Base-by-base conservation (phyloP, 2,329 filamentous ascomycete species). In the Botrytis porri region DNA sequence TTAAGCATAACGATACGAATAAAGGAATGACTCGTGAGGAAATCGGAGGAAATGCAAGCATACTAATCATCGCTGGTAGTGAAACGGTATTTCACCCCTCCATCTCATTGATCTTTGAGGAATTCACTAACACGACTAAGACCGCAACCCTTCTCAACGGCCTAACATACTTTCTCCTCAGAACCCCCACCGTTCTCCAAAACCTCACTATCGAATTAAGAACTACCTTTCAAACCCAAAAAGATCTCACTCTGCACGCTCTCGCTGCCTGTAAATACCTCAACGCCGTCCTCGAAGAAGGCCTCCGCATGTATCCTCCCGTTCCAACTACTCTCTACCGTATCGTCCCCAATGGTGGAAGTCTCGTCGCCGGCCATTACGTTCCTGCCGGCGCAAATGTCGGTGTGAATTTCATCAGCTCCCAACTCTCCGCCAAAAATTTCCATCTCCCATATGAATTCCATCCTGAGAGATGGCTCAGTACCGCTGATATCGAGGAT, bases 151-250 rank as follows among this genome's bases (percentile, higher is more conserved):
- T 79, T 10, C 67, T 81, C 12, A 75, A 75, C 20, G 79, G 78
- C 12, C 61, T 74, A 41, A 78, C 39, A 73, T 76, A 74, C 22
- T 89, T 90, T 76, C 83, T 93, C 5, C 85, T 93, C 6, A 85
- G 86, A 74, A 86, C 84, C 29, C 82, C 71, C 1, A 69, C 60
- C 12, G n/a, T 54, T 1, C 45, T 70, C 10, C 41, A 71, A 5
- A 83, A 80, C 32, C 78, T 88, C 5, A 77, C 78, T 4, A 73
- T 79, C 0, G 86, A 88, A 75, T 77, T 87, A 5, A 81, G 84
- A 6, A 74, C 74, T 10, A 73, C 80, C 0, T 86, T 86, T 75
- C 74, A 67, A n/a, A 77, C 75, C 10, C 76, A 79, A 48, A 35
- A 64, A 3, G 72, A 75, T 1, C 69, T 75, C 16, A 75, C 62